Evolutionary conservation across 441 rosid species (phyloP).

Genomic region (Erodium moschatum): DNA sequence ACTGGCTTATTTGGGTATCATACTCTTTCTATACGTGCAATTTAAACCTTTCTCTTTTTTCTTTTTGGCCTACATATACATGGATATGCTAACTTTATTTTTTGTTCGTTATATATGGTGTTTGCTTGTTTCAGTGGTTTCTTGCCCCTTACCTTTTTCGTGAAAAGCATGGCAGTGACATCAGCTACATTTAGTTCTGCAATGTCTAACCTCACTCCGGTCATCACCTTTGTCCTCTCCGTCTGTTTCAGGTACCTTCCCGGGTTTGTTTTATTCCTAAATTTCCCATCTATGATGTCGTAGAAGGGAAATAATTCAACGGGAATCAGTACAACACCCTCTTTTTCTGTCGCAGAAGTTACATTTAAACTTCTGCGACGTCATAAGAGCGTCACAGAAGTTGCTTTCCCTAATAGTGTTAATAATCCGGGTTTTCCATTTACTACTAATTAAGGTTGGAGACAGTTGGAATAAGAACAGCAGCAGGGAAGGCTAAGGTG

Average conservation of each 20-base stretch:
- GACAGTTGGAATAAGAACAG: conserved; percentile 8
- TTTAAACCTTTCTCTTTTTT: conserved; percentile 17
- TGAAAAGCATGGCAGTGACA: conserved; percentile 36
- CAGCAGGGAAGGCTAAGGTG: conserved; percentile 28
- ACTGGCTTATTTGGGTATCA: conserved; percentile 31
- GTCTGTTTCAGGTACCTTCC: conserved; percentile 30
- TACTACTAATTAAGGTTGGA: conserved; percentile 22
- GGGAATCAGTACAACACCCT: too few species aligned
- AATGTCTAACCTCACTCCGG: conserved; percentile 36
- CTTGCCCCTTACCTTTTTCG: conserved; percentile 29
- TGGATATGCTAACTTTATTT: neutral
- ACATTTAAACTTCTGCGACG: too few species aligned
- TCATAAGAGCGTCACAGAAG: too few species aligned
- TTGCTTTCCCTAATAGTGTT: too few species aligned
- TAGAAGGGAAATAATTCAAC: too few species aligned
- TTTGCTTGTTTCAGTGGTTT: conserved; percentile 30
- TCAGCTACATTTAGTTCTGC: conserved; percentile 48
- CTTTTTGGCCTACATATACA: too few species aligned
- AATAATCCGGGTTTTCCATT: too few species aligned
- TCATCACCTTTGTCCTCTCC: conserved; percentile 38
- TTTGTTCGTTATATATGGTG: neutral
- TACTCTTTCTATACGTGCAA: neutral
- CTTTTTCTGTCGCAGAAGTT: too few species aligned
- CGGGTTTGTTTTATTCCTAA: too few species aligned
- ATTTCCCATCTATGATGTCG: too few species aligned